phyloP scores from a whole-genome alignment of 768 basidiomycete genomes.

The Tricholoma saponaceum region DNA sequence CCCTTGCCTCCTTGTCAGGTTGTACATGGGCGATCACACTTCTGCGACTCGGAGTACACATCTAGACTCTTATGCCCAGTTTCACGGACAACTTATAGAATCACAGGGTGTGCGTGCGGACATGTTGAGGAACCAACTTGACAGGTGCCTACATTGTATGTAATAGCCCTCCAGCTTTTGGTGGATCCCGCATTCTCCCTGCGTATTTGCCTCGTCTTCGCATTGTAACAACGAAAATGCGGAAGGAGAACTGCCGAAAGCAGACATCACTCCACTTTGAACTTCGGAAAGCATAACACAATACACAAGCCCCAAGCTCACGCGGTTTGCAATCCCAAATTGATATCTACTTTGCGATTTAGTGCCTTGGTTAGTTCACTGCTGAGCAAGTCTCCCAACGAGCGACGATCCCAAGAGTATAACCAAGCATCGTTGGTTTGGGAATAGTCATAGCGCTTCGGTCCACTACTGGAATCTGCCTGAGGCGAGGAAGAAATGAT shows the following conservation, averaged over 20 bases:
- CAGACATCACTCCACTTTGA: no score
- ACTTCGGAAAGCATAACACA: no score
- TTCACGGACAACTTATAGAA: not conserved
- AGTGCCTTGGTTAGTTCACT: slow-evolving; percentile 53
- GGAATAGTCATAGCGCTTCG: slow-evolving; percentile 86
- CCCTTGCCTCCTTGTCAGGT: not conserved
- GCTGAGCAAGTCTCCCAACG: slow-evolving; percentile 60
- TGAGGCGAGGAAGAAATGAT: not conserved
- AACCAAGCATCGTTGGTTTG: slow-evolving; percentile 60
- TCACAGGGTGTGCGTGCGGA: not conserved
- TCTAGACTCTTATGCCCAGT: not conserved
- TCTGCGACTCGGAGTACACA: not conserved
- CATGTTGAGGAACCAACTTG: not conserved
- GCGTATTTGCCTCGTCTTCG: no score
- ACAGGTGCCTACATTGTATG: not conserved
- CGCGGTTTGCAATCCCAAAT: not conserved
- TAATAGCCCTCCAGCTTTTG: not conserved
- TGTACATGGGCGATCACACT: not conserved
- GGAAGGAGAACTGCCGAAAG: no score
- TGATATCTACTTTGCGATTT: slow-evolving; percentile 17
- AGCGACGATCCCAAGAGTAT: slow-evolving; percentile 64
- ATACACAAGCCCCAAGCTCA: not conserved
- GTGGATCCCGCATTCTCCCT: not conserved
- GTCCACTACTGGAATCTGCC: slow-evolving; percentile 53
- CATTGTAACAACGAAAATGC: not conserved